Conservation (phyloP, 495 filamentous ascomycete genomes). For the Amniculicola lignicola region DNA sequence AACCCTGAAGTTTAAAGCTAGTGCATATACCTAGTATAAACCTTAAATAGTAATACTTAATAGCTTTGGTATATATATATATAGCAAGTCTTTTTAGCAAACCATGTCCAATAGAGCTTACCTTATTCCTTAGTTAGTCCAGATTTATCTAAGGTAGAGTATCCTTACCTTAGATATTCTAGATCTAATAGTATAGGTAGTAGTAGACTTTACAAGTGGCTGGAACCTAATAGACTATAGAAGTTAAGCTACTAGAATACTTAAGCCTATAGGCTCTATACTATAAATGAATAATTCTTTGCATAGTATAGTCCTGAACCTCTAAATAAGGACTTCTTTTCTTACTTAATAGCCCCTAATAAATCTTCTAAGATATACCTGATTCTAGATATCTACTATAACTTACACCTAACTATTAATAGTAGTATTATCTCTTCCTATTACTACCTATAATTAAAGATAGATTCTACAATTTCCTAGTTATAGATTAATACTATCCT, state of each 20-base stretch:
- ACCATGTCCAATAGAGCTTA: neutral
- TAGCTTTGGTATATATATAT: no score
- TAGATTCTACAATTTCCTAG: no score
- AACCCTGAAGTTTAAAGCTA: no score
- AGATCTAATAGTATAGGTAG: neutral
- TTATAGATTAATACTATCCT: no score
- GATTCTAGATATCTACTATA: constrained; percentile 4
- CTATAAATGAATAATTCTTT: constrained; percentile 8
- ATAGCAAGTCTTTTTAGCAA: no score
- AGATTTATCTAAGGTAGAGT: no score
- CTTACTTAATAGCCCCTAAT: constrained; percentile 7
- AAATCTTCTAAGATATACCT: constrained; percentile 16
- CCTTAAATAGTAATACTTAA: no score
- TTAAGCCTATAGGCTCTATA: no score
- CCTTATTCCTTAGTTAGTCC: no score
- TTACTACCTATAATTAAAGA: neutral
- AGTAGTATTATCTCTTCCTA: neutral
- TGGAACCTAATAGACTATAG: neutral
- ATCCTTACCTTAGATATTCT: neutral
- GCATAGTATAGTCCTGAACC: neutral
- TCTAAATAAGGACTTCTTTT: neutral
- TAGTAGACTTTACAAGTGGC: neutral
- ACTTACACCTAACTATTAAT: neutral
- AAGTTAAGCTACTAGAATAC: neutral
- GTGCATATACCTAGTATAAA: no score